Percentiles rank a stretch among this genome's conserved stretches.
Conservation (phyloP, 2,329 filamentous ascomycete species). For the Xylaria sp. region DNA sequence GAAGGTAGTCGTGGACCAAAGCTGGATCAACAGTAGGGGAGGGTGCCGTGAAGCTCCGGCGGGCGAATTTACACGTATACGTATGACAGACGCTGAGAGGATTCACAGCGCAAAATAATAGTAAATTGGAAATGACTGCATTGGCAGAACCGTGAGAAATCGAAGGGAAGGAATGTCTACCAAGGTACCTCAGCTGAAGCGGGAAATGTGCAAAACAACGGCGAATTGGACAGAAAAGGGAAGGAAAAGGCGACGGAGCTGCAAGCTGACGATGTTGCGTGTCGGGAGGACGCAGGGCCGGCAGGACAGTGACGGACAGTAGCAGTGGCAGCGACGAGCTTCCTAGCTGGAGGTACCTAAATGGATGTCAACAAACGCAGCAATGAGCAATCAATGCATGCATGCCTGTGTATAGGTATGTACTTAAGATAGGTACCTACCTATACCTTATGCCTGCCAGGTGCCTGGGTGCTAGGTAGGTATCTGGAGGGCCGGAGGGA, state of each 20-base stretch:
- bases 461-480: too few species aligned
- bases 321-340: too few species aligned
- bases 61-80: too few species aligned
- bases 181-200: too few species aligned
- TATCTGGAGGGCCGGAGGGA: too few species aligned
- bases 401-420: too few species aligned
- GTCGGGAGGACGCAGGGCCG: slow-evolving; percentile 19
- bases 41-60: not conserved
- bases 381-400: slow-evolving; percentile 28
- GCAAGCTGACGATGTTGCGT: not conserved
- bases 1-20: not conserved
- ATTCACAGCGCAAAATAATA: not conserved
- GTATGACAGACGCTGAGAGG: too few species aligned
- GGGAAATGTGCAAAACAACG: slow-evolving; percentile 19
- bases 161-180: slow-evolving; percentile 12
- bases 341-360: too few species aligned
- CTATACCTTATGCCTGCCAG: too few species aligned
- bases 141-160: not conserved
- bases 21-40: not conserved
- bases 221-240: too few species aligned
- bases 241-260: slow-evolving; percentile 14
- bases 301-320: too few species aligned
- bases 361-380: slow-evolving; percentile 28
- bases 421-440: too few species aligned
- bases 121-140: not conserved